Evolutionary conservation across 2,329 filamentous ascomycete genomes (phyloP).

Genomic region (Rhinocladiella similis): DNA sequence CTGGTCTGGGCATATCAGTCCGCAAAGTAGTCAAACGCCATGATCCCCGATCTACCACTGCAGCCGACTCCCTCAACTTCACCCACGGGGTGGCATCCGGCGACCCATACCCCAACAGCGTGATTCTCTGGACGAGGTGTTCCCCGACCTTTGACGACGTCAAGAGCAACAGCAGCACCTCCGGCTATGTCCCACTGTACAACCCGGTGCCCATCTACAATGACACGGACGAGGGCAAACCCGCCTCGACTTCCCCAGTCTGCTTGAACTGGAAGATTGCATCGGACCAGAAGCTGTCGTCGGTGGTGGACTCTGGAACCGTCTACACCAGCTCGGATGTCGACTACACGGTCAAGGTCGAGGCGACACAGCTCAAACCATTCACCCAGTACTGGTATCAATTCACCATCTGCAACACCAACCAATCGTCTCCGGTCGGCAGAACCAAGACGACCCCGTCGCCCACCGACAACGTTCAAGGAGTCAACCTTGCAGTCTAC

Average conservation of each 20-base stretch:
- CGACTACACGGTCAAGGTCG: slow-evolving; percentile 72
- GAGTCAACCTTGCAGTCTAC: slow-evolving; percentile 66
- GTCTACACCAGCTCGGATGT: slow-evolving; percentile 72
- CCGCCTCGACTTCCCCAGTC: slow-evolving; percentile 59
- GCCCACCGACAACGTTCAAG: slow-evolving; percentile 55
- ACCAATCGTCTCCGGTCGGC: slow-evolving; percentile 62
- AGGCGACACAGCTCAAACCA: slow-evolving; percentile 62
- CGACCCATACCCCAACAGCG: slow-evolving; percentile 44
- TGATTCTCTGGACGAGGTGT: slow-evolving; percentile 48
- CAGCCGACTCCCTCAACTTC: slow-evolving; percentile 57
- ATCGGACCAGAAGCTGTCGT: slow-evolving; percentile 47
- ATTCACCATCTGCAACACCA: slow-evolving; percentile 66
- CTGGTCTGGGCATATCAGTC: slow-evolving; percentile 64
- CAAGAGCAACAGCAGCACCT: slow-evolving; percentile 56
- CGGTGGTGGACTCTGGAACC: slow-evolving; percentile 56
- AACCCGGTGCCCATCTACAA: slow-evolving; percentile 44
- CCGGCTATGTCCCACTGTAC: slow-evolving; percentile 56
- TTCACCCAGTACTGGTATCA: slow-evolving; percentile 66
- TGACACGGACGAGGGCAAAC: slow-evolving; percentile 55
- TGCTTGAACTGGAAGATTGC: slow-evolving; percentile 68
- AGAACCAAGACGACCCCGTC: slow-evolving; percentile 69
- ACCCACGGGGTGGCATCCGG: slow-evolving; percentile 62
- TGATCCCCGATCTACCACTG: slow-evolving; percentile 45
- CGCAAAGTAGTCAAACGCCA: slow-evolving; percentile 60
- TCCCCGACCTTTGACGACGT: slow-evolving; percentile 44